Evolutionary conservation across 345 rosid genomes (phyloP).

Genomic region (Jatropha curcas): DNA sequence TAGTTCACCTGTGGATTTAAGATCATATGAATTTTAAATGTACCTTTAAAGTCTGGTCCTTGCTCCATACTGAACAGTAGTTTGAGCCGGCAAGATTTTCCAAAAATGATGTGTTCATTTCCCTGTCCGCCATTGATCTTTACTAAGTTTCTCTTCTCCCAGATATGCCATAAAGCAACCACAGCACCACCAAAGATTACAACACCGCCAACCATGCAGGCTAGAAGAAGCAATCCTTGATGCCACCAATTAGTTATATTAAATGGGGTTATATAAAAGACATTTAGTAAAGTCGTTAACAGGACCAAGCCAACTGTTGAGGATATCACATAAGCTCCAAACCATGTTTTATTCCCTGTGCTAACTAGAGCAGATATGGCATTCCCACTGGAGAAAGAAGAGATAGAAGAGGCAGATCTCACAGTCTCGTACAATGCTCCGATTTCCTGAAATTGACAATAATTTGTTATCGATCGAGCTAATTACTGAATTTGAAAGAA

Average conservation of each 20-base stretch:
- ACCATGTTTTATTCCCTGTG: constrained; percentile 66
- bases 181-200: constrained; percentile 66
- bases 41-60: constrained; percentile 88
- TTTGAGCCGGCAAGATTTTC: constrained; percentile 25
- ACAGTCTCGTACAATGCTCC: constrained; percentile 33
- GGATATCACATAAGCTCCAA: constrained; percentile 55
- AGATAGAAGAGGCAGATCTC: constrained; percentile 32
- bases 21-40: not conserved
- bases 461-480: not conserved
- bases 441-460: constrained; percentile 54
- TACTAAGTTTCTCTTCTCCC: constrained; percentile 38
- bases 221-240: constrained; percentile 60
- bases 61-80: constrained; percentile 53
- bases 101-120: constrained; percentile 2
- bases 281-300: constrained; percentile 40
- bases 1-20: too few relatives aligned
- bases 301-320: constrained; percentile 61
- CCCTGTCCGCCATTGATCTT: not conserved
- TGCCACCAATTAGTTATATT: constrained; percentile 52
- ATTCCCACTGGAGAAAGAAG: constrained; percentile 38
- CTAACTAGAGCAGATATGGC: constrained; percentile 74
- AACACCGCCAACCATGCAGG: constrained; percentile 65
- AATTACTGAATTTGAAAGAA: not conserved
- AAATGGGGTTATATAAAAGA: constrained; percentile 58
- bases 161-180: constrained; percentile 65